phyloP scores from a whole-genome alignment of 305 asterid species.

The Withania somnifera region DNA sequence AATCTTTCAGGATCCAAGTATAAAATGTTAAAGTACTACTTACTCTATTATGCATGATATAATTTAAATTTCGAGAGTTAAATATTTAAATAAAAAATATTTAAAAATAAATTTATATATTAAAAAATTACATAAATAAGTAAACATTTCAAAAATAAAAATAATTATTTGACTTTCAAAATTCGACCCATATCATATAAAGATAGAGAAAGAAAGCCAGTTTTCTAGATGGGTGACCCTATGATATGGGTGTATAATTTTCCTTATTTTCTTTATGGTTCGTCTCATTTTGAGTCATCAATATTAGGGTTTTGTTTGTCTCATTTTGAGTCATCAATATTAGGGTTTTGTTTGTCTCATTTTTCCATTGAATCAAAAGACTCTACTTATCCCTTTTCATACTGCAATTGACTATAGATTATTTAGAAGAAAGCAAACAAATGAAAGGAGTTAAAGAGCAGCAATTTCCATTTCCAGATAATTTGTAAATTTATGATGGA shows the following conservation, averaged over 20 bases:
- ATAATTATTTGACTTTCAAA: no score
- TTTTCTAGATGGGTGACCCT: constrained; percentile 19
- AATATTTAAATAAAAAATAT: no score
- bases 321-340: neutral
- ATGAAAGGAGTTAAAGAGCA: neutral
- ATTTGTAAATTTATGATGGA: neutral
- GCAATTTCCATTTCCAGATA: neutral
- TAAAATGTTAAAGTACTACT: neutral
- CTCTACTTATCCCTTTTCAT: constrained; percentile 3
- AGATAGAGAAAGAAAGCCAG: constrained; percentile 10
- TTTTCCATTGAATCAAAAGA: constrained; percentile 5
- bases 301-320: neutral
- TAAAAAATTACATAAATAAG: no score
- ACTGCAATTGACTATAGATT: neutral
- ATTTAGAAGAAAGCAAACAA: neutral
- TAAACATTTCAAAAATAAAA: no score
- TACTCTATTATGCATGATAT: no score
- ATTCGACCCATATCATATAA: no score
- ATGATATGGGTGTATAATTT: no score
- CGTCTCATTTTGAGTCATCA: neutral
- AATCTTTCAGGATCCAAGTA: neutral
- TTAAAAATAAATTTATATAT: no score
- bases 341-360: neutral
- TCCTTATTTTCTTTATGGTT: neutral
- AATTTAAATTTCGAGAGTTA: no score